phyloP scores from a whole-genome alignment of 2,329 filamentous ascomycete species.

The Phialophora expanda region DNA sequence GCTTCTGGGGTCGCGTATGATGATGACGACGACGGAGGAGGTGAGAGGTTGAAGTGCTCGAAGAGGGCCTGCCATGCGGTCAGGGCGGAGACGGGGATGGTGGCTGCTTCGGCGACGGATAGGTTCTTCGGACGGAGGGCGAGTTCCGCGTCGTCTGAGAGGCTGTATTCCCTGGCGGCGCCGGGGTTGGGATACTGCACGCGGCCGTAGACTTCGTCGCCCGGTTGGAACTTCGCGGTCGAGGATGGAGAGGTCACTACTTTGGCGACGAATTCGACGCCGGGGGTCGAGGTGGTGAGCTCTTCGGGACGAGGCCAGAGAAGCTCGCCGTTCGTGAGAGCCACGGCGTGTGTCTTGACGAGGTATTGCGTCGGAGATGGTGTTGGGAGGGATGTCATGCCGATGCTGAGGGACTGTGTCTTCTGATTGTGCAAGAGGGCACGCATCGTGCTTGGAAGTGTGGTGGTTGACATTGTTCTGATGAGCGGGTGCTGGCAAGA shows the following conservation, averaged over 20 bases:
- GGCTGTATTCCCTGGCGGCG: conserved; percentile 47
- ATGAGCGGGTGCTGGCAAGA: background rate
- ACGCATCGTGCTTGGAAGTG: conserved; percentile 30
- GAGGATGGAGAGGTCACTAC: conserved; percentile 45
- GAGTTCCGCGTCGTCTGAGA: conserved; percentile 46
- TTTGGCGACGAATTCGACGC: conserved; percentile 51
- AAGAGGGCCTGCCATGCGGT: conserved; percentile 56
- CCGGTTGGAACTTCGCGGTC: conserved; percentile 47
- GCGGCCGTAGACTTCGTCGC: conserved; percentile 49
- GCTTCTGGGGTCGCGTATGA: conserved; percentile 8
- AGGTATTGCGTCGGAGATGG: conserved; percentile 45
- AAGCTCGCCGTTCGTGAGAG: conserved; percentile 52
- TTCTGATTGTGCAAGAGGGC: conserved; percentile 32
- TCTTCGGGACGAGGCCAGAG: conserved; percentile 47
- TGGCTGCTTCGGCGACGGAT: conserved; percentile 47
- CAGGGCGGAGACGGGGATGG: conserved; percentile 49
- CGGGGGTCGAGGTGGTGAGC: conserved; percentile 45
- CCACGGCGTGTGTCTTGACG: conserved; percentile 48
- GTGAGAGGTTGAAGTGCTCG: conserved; percentile 43
- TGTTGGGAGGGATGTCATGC: conserved; percentile 38
- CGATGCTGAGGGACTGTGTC: conserved; percentile 32
- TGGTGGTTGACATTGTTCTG: conserved; percentile 22
- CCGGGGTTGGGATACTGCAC: conserved; percentile 47
- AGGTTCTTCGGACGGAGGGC: conserved; percentile 46
- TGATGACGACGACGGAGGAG: background rate